These are phyloP conservation scores for Sugiyamaella sp. DNA, from an alignment of 1,139 yeast species.

Conservation along the genomic window DNA sequence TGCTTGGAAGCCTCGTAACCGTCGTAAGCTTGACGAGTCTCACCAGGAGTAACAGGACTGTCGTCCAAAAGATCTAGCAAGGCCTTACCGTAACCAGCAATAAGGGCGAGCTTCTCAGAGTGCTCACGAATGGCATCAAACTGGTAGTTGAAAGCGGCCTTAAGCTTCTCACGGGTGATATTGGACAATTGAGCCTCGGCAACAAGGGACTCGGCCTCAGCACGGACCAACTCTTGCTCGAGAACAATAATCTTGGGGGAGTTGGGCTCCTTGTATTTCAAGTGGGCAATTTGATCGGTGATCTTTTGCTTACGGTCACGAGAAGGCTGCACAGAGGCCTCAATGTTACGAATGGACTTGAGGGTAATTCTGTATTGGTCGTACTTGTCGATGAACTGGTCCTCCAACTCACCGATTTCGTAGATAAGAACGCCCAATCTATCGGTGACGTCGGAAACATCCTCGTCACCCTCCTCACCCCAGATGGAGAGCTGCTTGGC, in stretches of 20 bases:
- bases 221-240: constrained; percentile 98
- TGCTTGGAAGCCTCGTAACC: constrained; percentile 98
- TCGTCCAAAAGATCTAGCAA: constrained; percentile 93
- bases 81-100: constrained; percentile 99
- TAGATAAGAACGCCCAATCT: constrained; percentile 93
- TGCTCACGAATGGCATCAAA: constrained; percentile 96
- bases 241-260: constrained; percentile 92
- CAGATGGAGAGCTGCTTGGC: constrained; percentile 94
- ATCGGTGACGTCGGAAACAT: constrained; percentile 95
- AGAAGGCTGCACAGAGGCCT: constrained; percentile 96
- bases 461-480: constrained; percentile 99
- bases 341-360: constrained; percentile 94
- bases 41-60: constrained; percentile 98
- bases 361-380: constrained; percentile 97
- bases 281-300: constrained; percentile 95
- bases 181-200: constrained; percentile 99
- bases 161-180: constrained; percentile 96
- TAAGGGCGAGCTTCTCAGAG: constrained; percentile 93
- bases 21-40: constrained; percentile 96
- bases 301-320: constrained; percentile 97
- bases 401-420: constrained; percentile 98
- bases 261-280: constrained; percentile 97
- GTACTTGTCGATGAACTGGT: constrained; percentile 95
- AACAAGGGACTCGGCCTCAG: constrained; percentile 97
- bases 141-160: constrained; percentile 96